Evolutionary conservation across 78 protist genomes (phyloP), one percentile per base, ranked within the genome.

Genomic region (Monosiga brevicollis): DNA sequence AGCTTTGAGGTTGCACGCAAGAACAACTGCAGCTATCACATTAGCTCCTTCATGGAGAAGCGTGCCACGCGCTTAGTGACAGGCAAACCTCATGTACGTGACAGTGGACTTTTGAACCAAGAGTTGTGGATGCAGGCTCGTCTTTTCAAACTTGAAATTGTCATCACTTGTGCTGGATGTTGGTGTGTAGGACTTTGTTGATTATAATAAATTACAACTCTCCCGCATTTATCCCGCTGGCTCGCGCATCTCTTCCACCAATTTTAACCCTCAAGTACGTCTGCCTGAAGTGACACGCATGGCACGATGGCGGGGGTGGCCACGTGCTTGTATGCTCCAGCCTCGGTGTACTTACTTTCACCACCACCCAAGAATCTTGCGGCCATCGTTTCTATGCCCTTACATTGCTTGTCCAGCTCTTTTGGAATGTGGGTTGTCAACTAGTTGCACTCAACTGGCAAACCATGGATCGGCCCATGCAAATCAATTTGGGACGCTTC

Each of bases 191-290:
- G 83, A 43, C 32, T 80, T 42, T 41, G 62, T 86, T n/a, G 81
- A 54, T 1, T 77, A 86, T 73, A 86, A 87, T 43, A 84, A 74
- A 62, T 49, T 39, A 10, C 90, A 87, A n/a, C 42, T 92, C 26
- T 43, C 82, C 26, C 85, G 97, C 40, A 89, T 87, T 42, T 94
- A 91, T 78, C 97, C 97, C 24, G 40, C 77, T n/a, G 97, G 95
- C 36, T 79, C 85, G 0, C 87, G 97, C 39, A 74, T 94, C 85
- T 87, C 79, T 75, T 85, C 91, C 29, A 77, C 86, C 71, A 94
- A 94, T 76, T 94, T 88, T 83, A 80, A 91, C 79, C 97, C 97
- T 25, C 41, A 73, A 26, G 55, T 72, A 49, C 73, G 87, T n/a
- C n/a, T n/a, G n/a, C n/a, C n/a, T n/a, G n/a, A n/a, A n/a, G n/a